phyloP scores from a whole-genome alignment of 75 land plant species.

The Gnetum montanum region DNA sequence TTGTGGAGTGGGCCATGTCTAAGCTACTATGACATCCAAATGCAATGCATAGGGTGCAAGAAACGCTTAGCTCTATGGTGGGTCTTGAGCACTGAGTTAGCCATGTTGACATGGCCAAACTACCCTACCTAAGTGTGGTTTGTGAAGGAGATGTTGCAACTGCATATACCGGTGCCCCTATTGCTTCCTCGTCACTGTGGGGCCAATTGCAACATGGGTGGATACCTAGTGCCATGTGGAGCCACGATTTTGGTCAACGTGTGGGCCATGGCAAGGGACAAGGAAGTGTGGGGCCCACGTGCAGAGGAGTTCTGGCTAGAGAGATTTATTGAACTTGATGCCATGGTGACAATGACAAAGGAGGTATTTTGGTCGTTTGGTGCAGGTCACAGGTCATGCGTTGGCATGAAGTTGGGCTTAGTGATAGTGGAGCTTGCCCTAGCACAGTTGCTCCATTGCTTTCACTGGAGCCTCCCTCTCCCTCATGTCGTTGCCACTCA shows the following conservation, averaged over 20 bases:
- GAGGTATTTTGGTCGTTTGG: too few relatives aligned
- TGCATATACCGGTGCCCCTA: slow-evolving; percentile 27
- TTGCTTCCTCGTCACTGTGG: slow-evolving; percentile 14
- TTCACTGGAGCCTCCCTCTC: too few relatives aligned
- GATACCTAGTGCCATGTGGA: slow-evolving; percentile 5
- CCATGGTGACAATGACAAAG: too few relatives aligned
- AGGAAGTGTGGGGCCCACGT: slow-evolving; percentile 18
- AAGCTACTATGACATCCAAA: slow-evolving; percentile 8
- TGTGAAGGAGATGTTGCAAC: slow-evolving; percentile 28
- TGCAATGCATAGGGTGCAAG: slow-evolving; percentile 18
- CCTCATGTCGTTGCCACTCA: too few relatives aligned
- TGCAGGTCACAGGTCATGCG: too few relatives aligned
- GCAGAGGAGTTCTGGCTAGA: slow-evolving; percentile 35
- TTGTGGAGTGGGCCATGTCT: slow-evolving; percentile 13
- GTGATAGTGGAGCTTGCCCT: too few relatives aligned
- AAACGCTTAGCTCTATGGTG: background rate
- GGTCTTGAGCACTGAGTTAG: slow-evolving; percentile 9
- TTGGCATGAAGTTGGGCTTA: too few relatives aligned
- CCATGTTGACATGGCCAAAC: slow-evolving; percentile 15
- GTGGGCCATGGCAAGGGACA: slow-evolving; percentile 34
- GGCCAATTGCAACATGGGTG: background rate
- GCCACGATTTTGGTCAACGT: slow-evolving; percentile 18
- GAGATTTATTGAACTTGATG: too few relatives aligned
- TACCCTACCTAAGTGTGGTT: slow-evolving; percentile 21
- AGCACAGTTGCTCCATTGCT: too few relatives aligned